Evolutionary conservation across 306 rosid species (phyloP).

Genomic region (peach (Prunus persica)): DNA sequence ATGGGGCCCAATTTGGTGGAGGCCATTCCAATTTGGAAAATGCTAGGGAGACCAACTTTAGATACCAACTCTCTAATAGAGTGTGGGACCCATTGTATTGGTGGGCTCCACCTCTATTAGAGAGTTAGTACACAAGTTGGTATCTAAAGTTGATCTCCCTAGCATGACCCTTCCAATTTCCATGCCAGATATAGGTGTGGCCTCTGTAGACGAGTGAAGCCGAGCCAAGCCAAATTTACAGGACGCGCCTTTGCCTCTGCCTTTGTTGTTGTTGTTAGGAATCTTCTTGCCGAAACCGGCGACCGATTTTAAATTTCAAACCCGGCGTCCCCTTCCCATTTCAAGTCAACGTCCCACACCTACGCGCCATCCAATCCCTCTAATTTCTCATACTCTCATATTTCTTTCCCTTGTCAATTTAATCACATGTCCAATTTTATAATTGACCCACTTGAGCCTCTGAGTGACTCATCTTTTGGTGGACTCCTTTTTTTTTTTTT

Average conservation of each 20-base stretch:
- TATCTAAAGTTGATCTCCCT: no score
- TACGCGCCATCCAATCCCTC: neutral
- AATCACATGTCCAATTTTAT: neutral
- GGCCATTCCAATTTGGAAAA: conserved; percentile 1
- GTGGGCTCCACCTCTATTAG: no score
- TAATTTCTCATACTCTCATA: neutral
- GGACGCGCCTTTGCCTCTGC: conserved; percentile 25
- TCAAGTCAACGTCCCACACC: neutral
- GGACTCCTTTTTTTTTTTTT: neutral
- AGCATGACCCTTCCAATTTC: no score
- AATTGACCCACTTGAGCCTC: neutral
- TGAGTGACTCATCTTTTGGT: neutral
- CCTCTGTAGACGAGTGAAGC: neutral
- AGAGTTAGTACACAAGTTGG: no score
- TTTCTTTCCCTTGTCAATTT: neutral
- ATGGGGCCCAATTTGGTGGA: neutral
- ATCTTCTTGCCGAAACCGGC: conserved; percentile 26
- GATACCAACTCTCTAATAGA: no score
- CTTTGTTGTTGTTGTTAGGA: conserved; percentile 18
- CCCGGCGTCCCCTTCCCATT: conserved; percentile 42
- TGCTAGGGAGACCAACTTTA: no score
- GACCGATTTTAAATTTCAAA: conserved; percentile 34
- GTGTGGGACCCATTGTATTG: no score
- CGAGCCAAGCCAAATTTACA: neutral
- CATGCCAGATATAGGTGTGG: neutral